A percentile compares a stretch with the other conserved stretches of the same genome.
Evolutionary conservation across 768 basidiomycete species (phyloP).

Genomic region (Saitozyma podzolica): DNA sequence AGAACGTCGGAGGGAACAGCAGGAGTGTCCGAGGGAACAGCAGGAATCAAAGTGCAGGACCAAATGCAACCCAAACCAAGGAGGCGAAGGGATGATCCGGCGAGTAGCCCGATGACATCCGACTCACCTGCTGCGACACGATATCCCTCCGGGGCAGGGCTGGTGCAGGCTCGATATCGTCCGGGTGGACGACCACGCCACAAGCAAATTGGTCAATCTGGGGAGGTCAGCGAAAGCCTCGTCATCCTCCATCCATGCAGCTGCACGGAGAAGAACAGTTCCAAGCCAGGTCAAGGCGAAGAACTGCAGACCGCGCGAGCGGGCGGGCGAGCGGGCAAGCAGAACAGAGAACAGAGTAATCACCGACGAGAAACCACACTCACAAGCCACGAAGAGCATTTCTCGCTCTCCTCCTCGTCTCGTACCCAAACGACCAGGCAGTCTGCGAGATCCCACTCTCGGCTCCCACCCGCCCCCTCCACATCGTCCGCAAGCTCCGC

Average conservation of each 20-base stretch:
- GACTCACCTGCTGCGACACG: neutral
- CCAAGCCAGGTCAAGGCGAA: no score
- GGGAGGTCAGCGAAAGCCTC: no score
- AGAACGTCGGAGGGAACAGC: no score
- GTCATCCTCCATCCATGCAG: no score
- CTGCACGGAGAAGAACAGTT: no score
- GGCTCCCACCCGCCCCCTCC: neutral
- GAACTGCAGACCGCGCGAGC: no score
- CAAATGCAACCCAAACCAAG: no score
- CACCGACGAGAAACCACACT: conserved; percentile 7
- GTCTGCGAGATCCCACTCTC: conserved; percentile 5
- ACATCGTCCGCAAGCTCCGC: neutral
- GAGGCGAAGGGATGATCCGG: no score
- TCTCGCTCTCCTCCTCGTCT: conserved; percentile 17
- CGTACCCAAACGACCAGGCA: conserved; percentile 37
- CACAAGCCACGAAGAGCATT: conserved; percentile 38
- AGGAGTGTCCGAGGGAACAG: no score
- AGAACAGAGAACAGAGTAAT: neutral
- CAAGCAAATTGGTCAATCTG: conserved; percentile 16
- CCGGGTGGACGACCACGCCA: conserved; percentile 5
- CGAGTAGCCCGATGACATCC: no score
- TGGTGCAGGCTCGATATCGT: conserved; percentile 4
- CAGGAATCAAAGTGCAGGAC: no score
- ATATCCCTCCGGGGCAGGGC: neutral
- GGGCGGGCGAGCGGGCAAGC: no score